These are phyloP conservation scores for Diutina siamensis DNA, from an alignment of 1,139 yeast genomes.

Conservation along the genomic window DNA sequence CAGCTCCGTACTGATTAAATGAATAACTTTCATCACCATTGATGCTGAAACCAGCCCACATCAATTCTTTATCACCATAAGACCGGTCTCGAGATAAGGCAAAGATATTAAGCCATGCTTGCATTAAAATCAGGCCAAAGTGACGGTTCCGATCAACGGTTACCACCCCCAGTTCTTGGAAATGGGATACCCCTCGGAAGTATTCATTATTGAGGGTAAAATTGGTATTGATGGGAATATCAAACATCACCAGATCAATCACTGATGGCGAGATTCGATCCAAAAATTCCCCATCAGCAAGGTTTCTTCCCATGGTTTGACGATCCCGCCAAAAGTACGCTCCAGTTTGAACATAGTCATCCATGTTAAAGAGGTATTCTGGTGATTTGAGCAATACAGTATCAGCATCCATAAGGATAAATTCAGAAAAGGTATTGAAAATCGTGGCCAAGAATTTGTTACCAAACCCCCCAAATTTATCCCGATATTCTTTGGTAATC, in stretches of 20 bases:
- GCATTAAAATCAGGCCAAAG: constrained; percentile 30
- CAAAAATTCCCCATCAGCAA: constrained; percentile 16
- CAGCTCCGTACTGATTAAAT: constrained; percentile 11
- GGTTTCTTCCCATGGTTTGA: background rate
- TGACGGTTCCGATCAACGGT: constrained; percentile 30
- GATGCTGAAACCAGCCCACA: constrained; percentile 11
- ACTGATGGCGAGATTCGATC: constrained; percentile 27
- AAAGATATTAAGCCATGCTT: constrained; percentile 30
- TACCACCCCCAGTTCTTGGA: constrained; percentile 44
- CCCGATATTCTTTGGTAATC: constrained; percentile 16
- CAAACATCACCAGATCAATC: constrained; percentile 23
- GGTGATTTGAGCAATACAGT: constrained; percentile 30
- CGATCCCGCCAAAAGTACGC: constrained; percentile 36
- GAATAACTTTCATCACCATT: constrained; percentile 10
- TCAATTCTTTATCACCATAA: constrained; percentile 17
- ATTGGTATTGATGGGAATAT: constrained; percentile 21
- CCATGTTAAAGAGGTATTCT: constrained; percentile 23
- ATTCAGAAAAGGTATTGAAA: constrained; percentile 40
- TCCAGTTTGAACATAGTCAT: constrained; percentile 27
- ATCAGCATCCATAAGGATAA: constrained; percentile 41
- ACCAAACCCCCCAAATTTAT: constrained; percentile 26
- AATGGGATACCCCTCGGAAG: constrained; percentile 26
- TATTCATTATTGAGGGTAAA: constrained; percentile 20
- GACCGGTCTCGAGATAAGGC: constrained; percentile 27
- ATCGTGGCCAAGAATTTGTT: constrained; percentile 40